phyloP scores from a whole-genome alignment of 2,329 filamentous ascomycete genomes.

The Talaromyces sp. region DNA sequence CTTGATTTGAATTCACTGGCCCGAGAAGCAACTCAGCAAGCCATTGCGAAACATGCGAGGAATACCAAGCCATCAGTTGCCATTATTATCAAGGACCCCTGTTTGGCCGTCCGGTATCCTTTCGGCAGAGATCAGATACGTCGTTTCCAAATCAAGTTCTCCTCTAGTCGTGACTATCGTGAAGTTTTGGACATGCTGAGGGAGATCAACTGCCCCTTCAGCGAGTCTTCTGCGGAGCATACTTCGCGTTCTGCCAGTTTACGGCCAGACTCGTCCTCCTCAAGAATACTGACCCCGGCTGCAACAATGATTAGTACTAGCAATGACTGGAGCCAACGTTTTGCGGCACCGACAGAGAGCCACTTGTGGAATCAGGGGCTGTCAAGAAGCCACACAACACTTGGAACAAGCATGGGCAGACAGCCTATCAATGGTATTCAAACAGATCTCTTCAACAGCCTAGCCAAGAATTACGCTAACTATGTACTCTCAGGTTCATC shows the following conservation, averaged over 20 bases:
- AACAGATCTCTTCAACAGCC: background rate
- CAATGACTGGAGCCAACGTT: background rate
- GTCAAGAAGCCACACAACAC: constrained; percentile 8
- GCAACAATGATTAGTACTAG: background rate
- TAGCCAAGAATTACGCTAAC: background rate
- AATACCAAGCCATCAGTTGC: constrained; percentile 27
- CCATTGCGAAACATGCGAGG: constrained; percentile 13
- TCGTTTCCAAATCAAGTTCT: constrained; percentile 42
- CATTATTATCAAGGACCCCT: constrained; percentile 40
- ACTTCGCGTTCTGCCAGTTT: constrained; percentile 14
- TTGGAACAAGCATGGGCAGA: constrained; percentile 1
- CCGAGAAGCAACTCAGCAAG: constrained; percentile 17
- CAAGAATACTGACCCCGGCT: constrained; percentile 11
- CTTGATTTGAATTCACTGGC: constrained; percentile 32
- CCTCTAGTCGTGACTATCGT: constrained; percentile 34
- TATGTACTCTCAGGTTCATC: constrained; percentile 1
- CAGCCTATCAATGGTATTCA: constrained; percentile 6
- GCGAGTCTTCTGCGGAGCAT: constrained; percentile 28
- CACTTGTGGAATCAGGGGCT: constrained; percentile 2
- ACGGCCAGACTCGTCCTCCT: constrained; percentile 23
- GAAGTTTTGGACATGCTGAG: constrained; percentile 35
- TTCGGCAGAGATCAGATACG: constrained; percentile 27
- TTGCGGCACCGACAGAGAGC: background rate
- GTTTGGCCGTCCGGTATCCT: constrained; percentile 41
- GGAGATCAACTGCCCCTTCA: constrained; percentile 38